Evolutionary conservation across 2,329 filamentous ascomycete species (phyloP).

Genomic region (Colletotrichum godetiae): DNA sequence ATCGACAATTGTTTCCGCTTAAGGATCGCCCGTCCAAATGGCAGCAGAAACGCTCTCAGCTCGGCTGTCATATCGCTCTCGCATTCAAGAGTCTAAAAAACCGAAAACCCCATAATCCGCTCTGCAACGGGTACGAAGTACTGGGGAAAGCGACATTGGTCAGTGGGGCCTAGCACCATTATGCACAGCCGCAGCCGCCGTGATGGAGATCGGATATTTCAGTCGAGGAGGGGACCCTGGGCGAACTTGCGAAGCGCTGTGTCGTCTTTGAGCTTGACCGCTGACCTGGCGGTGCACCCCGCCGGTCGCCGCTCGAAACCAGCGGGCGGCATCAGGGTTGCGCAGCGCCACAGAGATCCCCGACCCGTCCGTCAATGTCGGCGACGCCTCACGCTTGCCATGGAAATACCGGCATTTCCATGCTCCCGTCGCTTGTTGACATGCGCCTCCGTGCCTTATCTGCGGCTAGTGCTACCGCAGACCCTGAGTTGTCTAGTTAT

Average conservation of each 20-base stretch:
- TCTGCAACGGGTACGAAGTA: not conserved
- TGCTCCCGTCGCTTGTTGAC: not conserved
- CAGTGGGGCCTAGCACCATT: conserved; percentile 21
- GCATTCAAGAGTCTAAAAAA: conserved; percentile 11
- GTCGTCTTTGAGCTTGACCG: not conserved
- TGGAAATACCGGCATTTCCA: not conserved
- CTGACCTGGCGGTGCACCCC: conserved; percentile 25
- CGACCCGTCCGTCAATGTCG: not conserved
- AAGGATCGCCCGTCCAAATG: not conserved
- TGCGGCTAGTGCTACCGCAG: not conserved
- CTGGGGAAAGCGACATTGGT: not conserved
- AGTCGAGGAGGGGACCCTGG: conserved; percentile 7
- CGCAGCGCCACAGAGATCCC: conserved; percentile 19
- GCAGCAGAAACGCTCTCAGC: not conserved
- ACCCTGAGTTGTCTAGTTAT: not conserved
- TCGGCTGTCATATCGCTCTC: conserved; percentile 5
- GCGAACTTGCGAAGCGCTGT: not conserved
- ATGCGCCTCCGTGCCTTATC: not conserved
- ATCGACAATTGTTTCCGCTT: conserved; percentile 4
- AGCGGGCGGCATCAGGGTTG: conserved; percentile 22
- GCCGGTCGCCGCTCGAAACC: conserved; percentile 21
- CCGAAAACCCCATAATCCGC: not conserved
- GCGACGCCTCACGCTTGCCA: not conserved
- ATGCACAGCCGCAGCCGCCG: conserved; percentile 31
- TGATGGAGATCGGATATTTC: conserved; percentile 11